Evolutionary conservation across 2,329 filamentous ascomycete species (phyloP).

Genomic region (Dactylellina drechsleri): DNA sequence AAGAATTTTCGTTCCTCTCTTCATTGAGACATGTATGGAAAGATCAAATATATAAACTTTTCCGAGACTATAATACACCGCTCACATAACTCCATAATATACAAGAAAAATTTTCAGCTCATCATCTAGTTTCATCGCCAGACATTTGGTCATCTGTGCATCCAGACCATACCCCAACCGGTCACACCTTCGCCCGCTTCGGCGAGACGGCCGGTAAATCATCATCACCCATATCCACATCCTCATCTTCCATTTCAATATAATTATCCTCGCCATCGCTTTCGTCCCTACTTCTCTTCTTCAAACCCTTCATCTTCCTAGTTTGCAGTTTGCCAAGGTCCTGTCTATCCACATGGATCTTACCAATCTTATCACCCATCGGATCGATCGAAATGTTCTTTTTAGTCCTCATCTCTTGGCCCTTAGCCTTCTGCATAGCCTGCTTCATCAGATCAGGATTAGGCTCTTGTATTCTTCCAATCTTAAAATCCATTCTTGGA

Average conservation of each 20-base stretch:
- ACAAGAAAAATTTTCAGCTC: slow-evolving; percentile 11
- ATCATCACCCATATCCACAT: slow-evolving; percentile 63
- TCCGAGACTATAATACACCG: slow-evolving; percentile 51
- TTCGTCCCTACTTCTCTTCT: slow-evolving; percentile 76
- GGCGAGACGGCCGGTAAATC: slow-evolving; percentile 43
- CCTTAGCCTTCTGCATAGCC: slow-evolving; percentile 85
- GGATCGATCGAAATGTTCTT: slow-evolving; percentile 94
- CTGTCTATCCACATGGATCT: slow-evolving; percentile 89
- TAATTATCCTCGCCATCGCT: slow-evolving; percentile 65
- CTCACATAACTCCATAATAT: slow-evolving; percentile 43
- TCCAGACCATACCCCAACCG: background rate
- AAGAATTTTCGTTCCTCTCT: background rate
- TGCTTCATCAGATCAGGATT: slow-evolving; percentile 85
- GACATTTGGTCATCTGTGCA: background rate
- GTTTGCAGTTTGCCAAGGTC: slow-evolving; percentile 89
- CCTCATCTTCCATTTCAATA: slow-evolving; percentile 65
- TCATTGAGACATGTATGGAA: slow-evolving; percentile 15
- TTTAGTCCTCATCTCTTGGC: slow-evolving; percentile 75
- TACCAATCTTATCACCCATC: slow-evolving; percentile 95
- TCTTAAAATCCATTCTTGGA: slow-evolving; percentile 87
- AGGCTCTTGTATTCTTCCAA: slow-evolving; percentile 82
- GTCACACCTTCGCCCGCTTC: slow-evolving; percentile 35
- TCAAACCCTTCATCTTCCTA: slow-evolving; percentile 99
- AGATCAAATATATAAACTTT: slow-evolving; percentile 49
- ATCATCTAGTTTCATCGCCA: background rate